A percentile compares a stretch with the other conserved stretches of the same genome.
phyloP scores from a whole-genome alignment of 2,329 filamentous ascomycete species.

The Xylariaceae sp. region DNA sequence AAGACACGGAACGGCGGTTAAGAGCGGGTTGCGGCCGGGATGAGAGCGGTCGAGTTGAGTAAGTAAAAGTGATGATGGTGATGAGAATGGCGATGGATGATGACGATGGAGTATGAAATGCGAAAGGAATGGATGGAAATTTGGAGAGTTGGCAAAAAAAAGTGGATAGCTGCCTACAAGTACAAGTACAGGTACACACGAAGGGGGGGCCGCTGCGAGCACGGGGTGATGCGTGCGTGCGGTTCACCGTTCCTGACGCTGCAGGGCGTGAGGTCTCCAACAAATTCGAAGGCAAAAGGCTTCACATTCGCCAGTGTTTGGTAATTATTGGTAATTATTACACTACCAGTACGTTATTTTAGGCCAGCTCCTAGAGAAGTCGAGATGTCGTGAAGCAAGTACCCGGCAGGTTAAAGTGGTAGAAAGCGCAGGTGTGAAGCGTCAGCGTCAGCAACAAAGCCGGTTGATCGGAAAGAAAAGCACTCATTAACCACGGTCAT shows the following conservation, averaged over 20 bases:
- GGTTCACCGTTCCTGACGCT: not conserved
- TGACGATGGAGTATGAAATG: not conserved
- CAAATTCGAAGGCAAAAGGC: too few relatives aligned
- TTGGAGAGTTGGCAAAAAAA: not conserved
- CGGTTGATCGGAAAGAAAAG: slow-evolving; percentile 13
- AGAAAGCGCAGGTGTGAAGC: not conserved
- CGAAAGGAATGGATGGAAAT: not conserved
- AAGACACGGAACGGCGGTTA: slow-evolving; percentile 13
- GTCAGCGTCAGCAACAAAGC: slow-evolving; percentile 8
- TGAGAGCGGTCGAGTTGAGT: not conserved
- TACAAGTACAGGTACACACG: too few relatives aligned
- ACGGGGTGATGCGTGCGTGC: not conserved
- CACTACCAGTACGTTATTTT: not conserved
- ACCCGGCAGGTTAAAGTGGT: not conserved
- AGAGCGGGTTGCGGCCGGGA: slow-evolving; percentile 8
- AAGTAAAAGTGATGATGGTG: slow-evolving; percentile 4
- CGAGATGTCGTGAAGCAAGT: not conserved
- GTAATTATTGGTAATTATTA: slow-evolving; percentile 4
- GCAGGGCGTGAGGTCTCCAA: too few relatives aligned
- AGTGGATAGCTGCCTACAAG: not conserved
- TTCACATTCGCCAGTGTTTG: not conserved
- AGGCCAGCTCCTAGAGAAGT: not conserved
- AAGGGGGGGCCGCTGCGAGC: too few relatives aligned
- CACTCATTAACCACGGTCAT: not conserved
- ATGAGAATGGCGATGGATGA: not conserved